These are phyloP conservation scores for Nannochloropsis salina DNA, from an alignment of 108 stramenopile genomes.

Conservation along the genomic window DNA sequence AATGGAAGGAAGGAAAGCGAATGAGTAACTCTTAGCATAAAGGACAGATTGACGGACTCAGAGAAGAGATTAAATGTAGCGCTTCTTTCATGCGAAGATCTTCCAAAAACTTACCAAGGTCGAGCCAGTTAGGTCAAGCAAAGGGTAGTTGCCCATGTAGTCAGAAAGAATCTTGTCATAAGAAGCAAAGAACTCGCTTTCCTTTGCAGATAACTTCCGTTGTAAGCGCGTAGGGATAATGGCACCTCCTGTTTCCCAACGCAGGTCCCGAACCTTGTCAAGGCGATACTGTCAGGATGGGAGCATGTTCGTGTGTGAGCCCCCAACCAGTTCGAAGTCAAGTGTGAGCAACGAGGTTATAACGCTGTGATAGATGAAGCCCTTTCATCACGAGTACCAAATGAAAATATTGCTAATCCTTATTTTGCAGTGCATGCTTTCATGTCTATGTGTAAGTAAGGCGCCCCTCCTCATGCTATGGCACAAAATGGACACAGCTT, in stretches of 20 bases:
- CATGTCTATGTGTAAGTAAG: no score
- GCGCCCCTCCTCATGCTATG: no score
- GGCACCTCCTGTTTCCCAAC: conserved; percentile 60
- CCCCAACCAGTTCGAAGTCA: no score
- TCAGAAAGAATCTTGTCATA: conserved; percentile 63
- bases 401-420: no score
- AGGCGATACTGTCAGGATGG: conserved; percentile 52
- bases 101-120: conserved; percentile 54
- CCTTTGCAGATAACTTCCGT: conserved; percentile 55
- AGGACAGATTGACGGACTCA: neutral
- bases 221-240: conserved; percentile 56
- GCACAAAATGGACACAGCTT: no score
- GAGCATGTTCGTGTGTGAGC: no score
- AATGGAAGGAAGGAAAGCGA: neutral
- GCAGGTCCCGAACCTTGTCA: conserved; percentile 55
- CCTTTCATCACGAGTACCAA: no score
- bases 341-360: no score
- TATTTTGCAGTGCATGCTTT: no score
- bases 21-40: neutral
- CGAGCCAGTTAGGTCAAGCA: conserved; percentile 28
- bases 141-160: conserved; percentile 31
- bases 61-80: neutral
- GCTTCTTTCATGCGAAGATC: conserved; percentile 19
- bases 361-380: no score
- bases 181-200: conserved; percentile 63